Conservation (phyloP, 129 eudicot species). For the Artemisia argyi region DNA sequence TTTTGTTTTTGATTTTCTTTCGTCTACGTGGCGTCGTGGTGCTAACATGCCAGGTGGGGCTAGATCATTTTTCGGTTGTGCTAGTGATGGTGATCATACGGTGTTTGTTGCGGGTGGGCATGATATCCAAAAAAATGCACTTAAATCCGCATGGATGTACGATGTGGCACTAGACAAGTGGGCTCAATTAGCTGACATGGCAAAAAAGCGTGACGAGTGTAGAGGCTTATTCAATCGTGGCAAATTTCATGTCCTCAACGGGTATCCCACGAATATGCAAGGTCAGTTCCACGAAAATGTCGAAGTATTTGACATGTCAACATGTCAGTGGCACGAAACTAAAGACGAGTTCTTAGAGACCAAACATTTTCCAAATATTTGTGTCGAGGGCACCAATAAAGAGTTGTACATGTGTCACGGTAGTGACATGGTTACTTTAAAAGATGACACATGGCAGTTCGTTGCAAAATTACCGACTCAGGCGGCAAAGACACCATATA, state of each 20-base stretch:
- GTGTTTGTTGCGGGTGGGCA: constrained; percentile 75
- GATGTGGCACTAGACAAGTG: constrained; percentile 52
- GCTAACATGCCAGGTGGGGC: constrained; percentile 54
- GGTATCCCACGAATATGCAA: constrained; percentile 56
- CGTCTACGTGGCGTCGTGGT: constrained; percentile 69
- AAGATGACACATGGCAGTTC: constrained; percentile 38
- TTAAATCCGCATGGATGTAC: constrained; percentile 55
- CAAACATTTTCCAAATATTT: background rate
- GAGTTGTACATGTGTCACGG: constrained; percentile 34
- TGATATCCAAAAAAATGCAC: constrained; percentile 56
- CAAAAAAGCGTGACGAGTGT: constrained; percentile 54
- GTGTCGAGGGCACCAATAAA: constrained; percentile 37
- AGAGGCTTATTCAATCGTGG: constrained; percentile 48
- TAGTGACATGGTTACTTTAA: constrained; percentile 17
- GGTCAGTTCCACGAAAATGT: constrained; percentile 45
- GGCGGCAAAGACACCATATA: constrained; percentile 20
- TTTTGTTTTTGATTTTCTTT: constrained; percentile 48
- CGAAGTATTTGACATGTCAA: constrained; percentile 41
- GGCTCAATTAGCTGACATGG: constrained; percentile 62
- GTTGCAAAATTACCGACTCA: constrained; percentile 45
- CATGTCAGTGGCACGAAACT: constrained; percentile 41
- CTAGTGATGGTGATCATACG: constrained; percentile 40
- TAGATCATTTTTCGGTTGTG: constrained; percentile 59
- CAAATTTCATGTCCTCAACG: constrained; percentile 66
- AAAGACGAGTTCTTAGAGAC: constrained; percentile 32